Evolutionary conservation across 306 rosid species (phyloP).

Genomic region (Cucumis sativus): Cucumber_9930_V3 NC_026660.2:865001-865500

Average conservation of each 20-base stretch:
- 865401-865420: background rate
- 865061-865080: no score
- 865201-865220: background rate
- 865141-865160: no score
- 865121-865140: no score
- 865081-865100: no score
- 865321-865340: background rate
- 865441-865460: no score
- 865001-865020: slow-evolving; percentile 56
- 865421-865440: no score
- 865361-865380: background rate
- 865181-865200: background rate
- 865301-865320: background rate
- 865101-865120: no score
- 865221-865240: background rate
- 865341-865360: background rate
- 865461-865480: no score
- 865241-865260: background rate
- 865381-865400: background rate
- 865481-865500: no score
- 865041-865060: background rate
- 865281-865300: background rate
- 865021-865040: slow-evolving; percentile 55
- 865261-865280: background rate
- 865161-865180: background rate